phyloP scores from a whole-genome alignment of 1,284 basidiomycete genomes.

The Takashimella koratensis region DNA sequence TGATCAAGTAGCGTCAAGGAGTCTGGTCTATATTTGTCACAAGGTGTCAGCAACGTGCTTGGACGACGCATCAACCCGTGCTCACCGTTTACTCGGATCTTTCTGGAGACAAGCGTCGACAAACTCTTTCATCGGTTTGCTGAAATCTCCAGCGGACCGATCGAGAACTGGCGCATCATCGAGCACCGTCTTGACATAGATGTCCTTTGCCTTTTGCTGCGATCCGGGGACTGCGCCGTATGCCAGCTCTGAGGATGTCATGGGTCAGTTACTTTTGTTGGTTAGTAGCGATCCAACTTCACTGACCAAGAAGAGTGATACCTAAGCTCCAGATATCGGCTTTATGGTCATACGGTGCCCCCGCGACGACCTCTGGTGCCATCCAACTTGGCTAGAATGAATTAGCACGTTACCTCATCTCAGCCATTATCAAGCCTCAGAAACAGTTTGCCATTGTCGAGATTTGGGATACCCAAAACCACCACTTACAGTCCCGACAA shows the following conservation, averaged over 20 bases:
- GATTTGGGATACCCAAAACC: too few relatives aligned
- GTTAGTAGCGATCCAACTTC: too few relatives aligned
- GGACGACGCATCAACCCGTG: not conserved
- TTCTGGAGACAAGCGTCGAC: constrained; percentile 77
- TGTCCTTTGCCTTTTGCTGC: constrained; percentile 13
- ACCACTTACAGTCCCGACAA: constrained; percentile 69
- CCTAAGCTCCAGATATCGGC: constrained; percentile 97
- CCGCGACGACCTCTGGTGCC: constrained; percentile 90
- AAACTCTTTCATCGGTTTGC: constrained; percentile 83
- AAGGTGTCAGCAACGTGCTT: not conserved
- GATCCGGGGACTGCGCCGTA: constrained; percentile 29
- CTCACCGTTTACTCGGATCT: constrained; percentile 67
- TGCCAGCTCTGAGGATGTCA: constrained; percentile 23
- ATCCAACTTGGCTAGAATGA: constrained; percentile 79
- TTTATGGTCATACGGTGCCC: constrained; percentile 83
- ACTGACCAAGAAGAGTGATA: constrained; percentile 71
- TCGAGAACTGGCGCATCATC: constrained; percentile 21
- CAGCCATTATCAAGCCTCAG: too few relatives aligned
- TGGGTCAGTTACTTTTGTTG: too few relatives aligned
- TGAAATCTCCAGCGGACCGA: constrained; percentile 56
- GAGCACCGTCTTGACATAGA: constrained; percentile 17
- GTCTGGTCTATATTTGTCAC: constrained; percentile 19
- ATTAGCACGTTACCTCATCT: too few relatives aligned
- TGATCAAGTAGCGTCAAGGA: constrained; percentile 27
- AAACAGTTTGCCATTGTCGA: too few relatives aligned